Evolutionary conservation across 2,329 filamentous ascomycete species (phyloP), one percentile per base, ranked within the genome.

Genomic region (Aspergillus ochraceoroseus): DNA sequence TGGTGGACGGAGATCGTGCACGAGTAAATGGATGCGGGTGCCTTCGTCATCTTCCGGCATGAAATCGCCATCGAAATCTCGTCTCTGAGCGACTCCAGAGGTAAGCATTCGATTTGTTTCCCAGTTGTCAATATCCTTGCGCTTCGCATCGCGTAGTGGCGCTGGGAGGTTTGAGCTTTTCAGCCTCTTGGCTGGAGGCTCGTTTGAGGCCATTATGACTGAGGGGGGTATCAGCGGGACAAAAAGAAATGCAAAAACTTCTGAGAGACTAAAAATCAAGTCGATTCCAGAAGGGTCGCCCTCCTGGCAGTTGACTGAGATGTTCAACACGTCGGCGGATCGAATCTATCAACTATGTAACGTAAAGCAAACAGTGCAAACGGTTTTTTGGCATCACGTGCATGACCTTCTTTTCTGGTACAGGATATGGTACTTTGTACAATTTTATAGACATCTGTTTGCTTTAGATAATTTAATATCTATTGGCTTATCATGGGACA

Each of bases 51-150:
- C 92, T 12, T 69, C 66, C 49, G 94, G 83, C 36, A 83, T 83
- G 56, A 95, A 94, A 58, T 92, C 87, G 32, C 79, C 76, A 15
- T 82, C 82, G 60, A 87, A 79, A 55, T 92, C 86, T 52, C 87
- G 74, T 57, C 90, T 75, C 64, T 98, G 94, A 12, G 92, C 92
- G 12, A 98, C 89, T 41, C 90, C 90, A 13, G 89, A 95, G 1
- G 89, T 92, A 46, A 98, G 75, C 92, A 98, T 96, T 44, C 92
- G 85, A 63, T 98, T 98, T 11, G 90, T 92, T 66, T 98, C 94
- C 92, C 92, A 98, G 0, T 89, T 90, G 66, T 98, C 92, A 29
- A 92, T 88, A 59, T 98, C 92, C 60, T 85, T 88, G 63, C 95
- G 87, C 55, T 89, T 86, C 65, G 63, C 63, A 46, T 66, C 62